Evolutionary conservation across 179 eudicot genomes (phyloP), one percentile per base, ranked within the genome.

Genomic region (Beta lomatogona): DNA sequence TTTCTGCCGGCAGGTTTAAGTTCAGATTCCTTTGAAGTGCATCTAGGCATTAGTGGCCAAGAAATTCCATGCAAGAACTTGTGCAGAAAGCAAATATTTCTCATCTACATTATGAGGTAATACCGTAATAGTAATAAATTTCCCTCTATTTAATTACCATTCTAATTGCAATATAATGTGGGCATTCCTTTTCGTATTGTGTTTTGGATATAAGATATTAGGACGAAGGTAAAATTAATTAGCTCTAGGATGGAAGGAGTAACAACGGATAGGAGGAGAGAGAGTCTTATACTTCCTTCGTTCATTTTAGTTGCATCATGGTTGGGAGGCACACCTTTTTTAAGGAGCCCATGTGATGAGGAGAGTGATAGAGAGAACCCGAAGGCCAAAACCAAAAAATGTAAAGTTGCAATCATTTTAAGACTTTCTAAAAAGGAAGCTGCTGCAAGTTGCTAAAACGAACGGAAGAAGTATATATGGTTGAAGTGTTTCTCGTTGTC

Each of bases 41-140:
- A 12, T 55, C 6, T 16, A 55, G 45, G 41, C 14, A 52, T 16
- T n/a, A 48, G 22, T 60, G 66, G 21, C 12, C 25, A 65, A 53
- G 21, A 54, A 81, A 55, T 22, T 46, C 12, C 48, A 57, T 68
- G 41, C 48, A 67, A 22, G n/a, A 22, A 58, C 76, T 46, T 9
- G 57, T 45, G 57, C 18, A 65, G 48, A 67, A 71, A 80, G 55
- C 44, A 18, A 65, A 41, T n/a, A 53, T 48, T 14, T 75, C 16
- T 25, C 67, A 58, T 41, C 58, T 28, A 64, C 45, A 16, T 21
- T 68, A 22, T 67, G 58, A 75, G 83, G 78, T 81, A 68, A 66
- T 12, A 48, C 9, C 36, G 78, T 81, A 68, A 66, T 12, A 48
- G 15, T 52, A 28, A 64, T 80, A 14, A 59, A 16, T 44, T 5